Conservation (phyloP, 495 filamentous ascomycete species). For the Talaromyces stipitatus region DNA sequence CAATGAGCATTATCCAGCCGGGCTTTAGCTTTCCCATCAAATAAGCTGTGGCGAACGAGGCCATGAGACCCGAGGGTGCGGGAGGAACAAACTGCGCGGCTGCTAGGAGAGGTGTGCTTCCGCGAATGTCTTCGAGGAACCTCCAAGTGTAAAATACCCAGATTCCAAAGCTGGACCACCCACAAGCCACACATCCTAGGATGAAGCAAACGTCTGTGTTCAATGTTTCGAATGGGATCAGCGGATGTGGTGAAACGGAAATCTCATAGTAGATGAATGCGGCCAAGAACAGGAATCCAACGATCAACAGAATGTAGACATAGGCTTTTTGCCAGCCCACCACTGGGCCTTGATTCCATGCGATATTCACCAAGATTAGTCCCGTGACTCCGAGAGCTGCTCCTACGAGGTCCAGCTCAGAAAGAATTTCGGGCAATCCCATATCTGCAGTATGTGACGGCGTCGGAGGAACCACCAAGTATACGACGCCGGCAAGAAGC, state of each 20-base stretch:
- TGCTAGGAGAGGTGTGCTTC: conserved; percentile 36
- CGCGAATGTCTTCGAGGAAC: conserved; percentile 43
- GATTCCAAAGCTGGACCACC: conserved; percentile 58
- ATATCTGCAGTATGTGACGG: conserved; percentile 22
- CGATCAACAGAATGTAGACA: conserved; percentile 45
- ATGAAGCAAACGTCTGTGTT: conserved; percentile 44
- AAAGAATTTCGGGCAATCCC: conserved; percentile 12
- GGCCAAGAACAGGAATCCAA: conserved; percentile 42
- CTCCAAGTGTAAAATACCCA: conserved; percentile 51
- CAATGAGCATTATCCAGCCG: conserved; percentile 40
- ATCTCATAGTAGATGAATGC: conserved; percentile 46
- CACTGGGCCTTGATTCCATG: conserved; percentile 53
- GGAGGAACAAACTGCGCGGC: conserved; percentile 38
- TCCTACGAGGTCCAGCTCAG: conserved; percentile 42
- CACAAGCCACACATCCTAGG: conserved; percentile 44
- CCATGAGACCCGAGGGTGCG: conserved; percentile 38
- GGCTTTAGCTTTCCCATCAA: conserved; percentile 33
- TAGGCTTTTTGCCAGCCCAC: conserved; percentile 52
- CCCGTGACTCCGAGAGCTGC: conserved; percentile 42
- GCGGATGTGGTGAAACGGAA: conserved; percentile 32
- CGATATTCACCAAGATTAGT: conserved; percentile 53
- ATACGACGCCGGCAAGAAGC: conserved; percentile 30
- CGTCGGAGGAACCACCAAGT: conserved; percentile 42
- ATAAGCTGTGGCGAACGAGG: conserved; percentile 40
- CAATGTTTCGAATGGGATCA: conserved; percentile 47